Evolutionary conservation across 2,329 filamentous ascomycete species (phyloP), one percentile per base, ranked within the genome.

Genomic region (Fusarium piperis): DNA sequence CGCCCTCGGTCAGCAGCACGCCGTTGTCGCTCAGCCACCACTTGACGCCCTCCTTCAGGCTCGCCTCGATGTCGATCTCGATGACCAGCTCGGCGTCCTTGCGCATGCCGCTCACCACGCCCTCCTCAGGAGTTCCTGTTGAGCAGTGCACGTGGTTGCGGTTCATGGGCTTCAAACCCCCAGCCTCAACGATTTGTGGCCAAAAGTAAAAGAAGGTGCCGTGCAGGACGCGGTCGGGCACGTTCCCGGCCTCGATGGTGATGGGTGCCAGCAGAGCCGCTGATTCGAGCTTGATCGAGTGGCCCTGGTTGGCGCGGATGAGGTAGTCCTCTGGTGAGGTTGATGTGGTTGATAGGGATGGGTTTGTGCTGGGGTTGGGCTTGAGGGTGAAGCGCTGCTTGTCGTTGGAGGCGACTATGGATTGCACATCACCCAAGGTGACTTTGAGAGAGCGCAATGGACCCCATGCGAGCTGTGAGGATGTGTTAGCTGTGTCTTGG

Each of bases 291-390:
- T 90, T 90, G 78, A 99, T 93, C 76, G 90, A 94, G 84, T 98
- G 96, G 61, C 96, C 96, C 83, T 98, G 96, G 78, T 97, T 97
- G 30, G 96, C 96, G 77, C 96, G 94, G 82, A 99, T 98, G 33
- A 97, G 86, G 84, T 91, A 98, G 80, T 92, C 86, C 0, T 86
- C 80, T 0, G 93, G 87, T 56, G 92, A 84, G 10, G 78, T 78
- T 20, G 79, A 79, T 18, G 76, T 70, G 12, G 62, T 53, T 5
- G 61, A 77, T 61, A 62, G 57, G 6, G 66, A 70, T 3, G 76
- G 73, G 60, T 78, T 77, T 41, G 76, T 75, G 16, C 64, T 62
- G 10, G 79, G 76, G 69, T 83, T 87, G 51, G 88, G 88, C 59
- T 94, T 91, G 77, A 98, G 86, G 2, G 91, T 89, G 84, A 97